Percentiles rank a stretch among this genome's conserved stretches.
These are phyloP conservation scores for Candida frijolesensis DNA, from an alignment of 1,139 yeast genomes.

Conservation along the genomic window DNA sequence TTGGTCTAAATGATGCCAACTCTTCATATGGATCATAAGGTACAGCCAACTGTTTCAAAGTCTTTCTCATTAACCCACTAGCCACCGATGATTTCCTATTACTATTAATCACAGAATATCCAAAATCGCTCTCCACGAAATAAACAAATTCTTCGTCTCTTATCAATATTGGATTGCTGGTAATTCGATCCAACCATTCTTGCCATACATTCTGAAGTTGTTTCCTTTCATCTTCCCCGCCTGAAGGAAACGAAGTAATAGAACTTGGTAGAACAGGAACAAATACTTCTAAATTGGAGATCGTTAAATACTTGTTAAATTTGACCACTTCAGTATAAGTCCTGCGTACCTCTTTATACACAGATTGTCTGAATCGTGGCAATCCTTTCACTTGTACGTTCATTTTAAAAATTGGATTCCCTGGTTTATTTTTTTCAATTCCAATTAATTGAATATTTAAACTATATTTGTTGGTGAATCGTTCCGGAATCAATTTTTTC, in stretches of 20 bases:
- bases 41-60: slow-evolving; percentile 86
- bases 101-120: slow-evolving; percentile 66
- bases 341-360: slow-evolving; percentile 76
- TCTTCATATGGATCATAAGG: slow-evolving; percentile 88
- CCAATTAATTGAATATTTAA: slow-evolving; percentile 31
- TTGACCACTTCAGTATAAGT: slow-evolving; percentile 77
- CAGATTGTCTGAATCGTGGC: slow-evolving; percentile 73
- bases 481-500: slow-evolving; percentile 52
- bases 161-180: slow-evolving; percentile 73
- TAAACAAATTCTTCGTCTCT: slow-evolving; percentile 87
- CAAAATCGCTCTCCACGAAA: slow-evolving; percentile 87
- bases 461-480: slow-evolving; percentile 40
- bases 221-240: slow-evolving; percentile 77
- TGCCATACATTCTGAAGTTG: slow-evolving; percentile 66
- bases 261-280: slow-evolving; percentile 86
- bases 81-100: slow-evolving; percentile 61
- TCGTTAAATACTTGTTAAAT: slow-evolving; percentile 75
- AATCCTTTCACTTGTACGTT: slow-evolving; percentile 51
- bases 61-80: slow-evolving; percentile 84
- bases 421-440: slow-evolving; percentile 44
- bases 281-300: slow-evolving; percentile 87
- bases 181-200: slow-evolving; percentile 81
- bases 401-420: slow-evolving; percentile 48
- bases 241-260: slow-evolving; percentile 74
- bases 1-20: slow-evolving; percentile 82